Evolutionary conservation across 306 rosid species (phyloP).

Genomic region (Lupinus albus): DNA sequence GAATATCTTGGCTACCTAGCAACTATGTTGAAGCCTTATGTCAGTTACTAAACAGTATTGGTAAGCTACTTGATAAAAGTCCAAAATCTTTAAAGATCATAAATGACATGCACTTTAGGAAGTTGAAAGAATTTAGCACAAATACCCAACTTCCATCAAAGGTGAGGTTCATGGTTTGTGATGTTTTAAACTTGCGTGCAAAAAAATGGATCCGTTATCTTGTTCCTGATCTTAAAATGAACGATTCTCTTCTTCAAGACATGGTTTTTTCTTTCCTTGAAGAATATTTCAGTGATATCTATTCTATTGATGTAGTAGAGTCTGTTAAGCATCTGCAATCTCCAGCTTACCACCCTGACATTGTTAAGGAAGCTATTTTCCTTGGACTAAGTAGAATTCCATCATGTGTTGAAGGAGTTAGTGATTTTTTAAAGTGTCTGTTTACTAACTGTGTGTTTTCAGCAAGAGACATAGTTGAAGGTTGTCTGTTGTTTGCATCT

Average conservation of each 20-base stretch:
- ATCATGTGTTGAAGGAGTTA: slow-evolving; percentile 60
- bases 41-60: slow-evolving; percentile 90
- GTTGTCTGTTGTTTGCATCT: slow-evolving; percentile 73
- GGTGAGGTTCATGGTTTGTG: slow-evolving; percentile 86
- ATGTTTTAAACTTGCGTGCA: slow-evolving; percentile 79
- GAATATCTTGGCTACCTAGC: slow-evolving; percentile 83
- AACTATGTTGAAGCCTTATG: slow-evolving; percentile 97
- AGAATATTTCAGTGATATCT: slow-evolving; percentile 65
- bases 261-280: slow-evolving; percentile 74
- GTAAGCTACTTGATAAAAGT: slow-evolving; percentile 90
- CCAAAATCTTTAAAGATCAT: slow-evolving; percentile 64
- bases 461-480: slow-evolving; percentile 62
- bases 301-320: slow-evolving; percentile 78
- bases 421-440: slow-evolving; percentile 64
- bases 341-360: slow-evolving; percentile 75
- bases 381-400: slow-evolving; percentile 76
- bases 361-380: slow-evolving; percentile 82
- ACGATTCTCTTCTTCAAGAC: slow-evolving; percentile 49
- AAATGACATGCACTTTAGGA: slow-evolving; percentile 69
- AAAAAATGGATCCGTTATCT: slow-evolving; percentile 65
- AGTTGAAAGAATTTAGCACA: slow-evolving; percentile 72
- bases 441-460: slow-evolving; percentile 54
- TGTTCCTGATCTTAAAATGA: slow-evolving; percentile 53
- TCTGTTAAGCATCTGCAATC: slow-evolving; percentile 86
- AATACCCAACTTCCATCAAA: slow-evolving; percentile 77